phyloP scores from a whole-genome alignment of 2,329 filamentous ascomycete species.

The Alternaria postmessia region DNA sequence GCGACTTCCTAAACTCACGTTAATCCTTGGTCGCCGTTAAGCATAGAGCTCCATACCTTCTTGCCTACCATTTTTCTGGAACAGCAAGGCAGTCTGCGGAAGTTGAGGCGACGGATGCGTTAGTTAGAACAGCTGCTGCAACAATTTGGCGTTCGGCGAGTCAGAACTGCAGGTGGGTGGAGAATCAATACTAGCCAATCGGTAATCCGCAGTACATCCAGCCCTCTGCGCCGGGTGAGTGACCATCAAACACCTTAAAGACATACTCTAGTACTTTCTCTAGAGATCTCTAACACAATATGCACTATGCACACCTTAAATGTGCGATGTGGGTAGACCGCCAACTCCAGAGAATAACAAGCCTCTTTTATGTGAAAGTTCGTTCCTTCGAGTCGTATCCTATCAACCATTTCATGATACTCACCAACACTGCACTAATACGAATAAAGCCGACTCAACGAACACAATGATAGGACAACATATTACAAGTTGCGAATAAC shows the following conservation, averaged over 20 bases:
- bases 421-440: neutral
- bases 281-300: no score
- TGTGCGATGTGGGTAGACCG: no score
- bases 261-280: no score
- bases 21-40: constrained; percentile 5
- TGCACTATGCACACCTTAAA: no score
- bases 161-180: constrained; percentile 20
- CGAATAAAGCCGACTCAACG: neutral
- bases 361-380: no score
- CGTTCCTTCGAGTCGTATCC: no score
- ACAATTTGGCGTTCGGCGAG: constrained; percentile 43
- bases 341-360: no score
- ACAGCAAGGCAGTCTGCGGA: constrained; percentile 16
- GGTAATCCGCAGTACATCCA: constrained; percentile 33
- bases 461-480: neutral
- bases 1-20: constrained; percentile 34
- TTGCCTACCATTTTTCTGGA: constrained; percentile 43
- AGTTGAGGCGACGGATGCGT: constrained; percentile 21
- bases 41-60: constrained; percentile 26
- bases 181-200: constrained; percentile 33
- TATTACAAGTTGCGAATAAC: neutral
- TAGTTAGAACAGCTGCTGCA: constrained; percentile 22
- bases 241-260: constrained; percentile 15
- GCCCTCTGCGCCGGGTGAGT: constrained; percentile 23
- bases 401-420: no score